Evolutionary conservation across 495 filamentous ascomycete species (phyloP), one percentile per base, ranked within the genome.

Genomic region (Durotheca rogersii): DNA sequence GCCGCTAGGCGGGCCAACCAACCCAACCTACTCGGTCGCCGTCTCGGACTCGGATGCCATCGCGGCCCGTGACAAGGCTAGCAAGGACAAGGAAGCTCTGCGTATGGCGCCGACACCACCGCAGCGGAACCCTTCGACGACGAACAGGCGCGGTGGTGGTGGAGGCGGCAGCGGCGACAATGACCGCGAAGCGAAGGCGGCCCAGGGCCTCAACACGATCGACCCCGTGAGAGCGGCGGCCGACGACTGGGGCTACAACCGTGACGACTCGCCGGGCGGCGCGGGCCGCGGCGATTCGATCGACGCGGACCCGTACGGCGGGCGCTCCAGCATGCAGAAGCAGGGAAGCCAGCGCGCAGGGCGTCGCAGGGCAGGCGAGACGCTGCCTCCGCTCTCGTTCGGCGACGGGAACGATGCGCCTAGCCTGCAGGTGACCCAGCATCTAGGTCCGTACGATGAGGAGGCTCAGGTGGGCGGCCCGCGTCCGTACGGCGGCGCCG

Each of bases 21-120:
- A 90, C 60, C 89, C 89, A 0, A 67, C 74, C 4, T 94, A 90
- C 67, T 81, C 79, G 27, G 89, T 94, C n/a, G 63, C 81, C 5
- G 78, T 94, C 42, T 68, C 80, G 2, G 83, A 90, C 42, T 72
- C 77, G 2, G 76, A 81, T 20, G 85, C 87, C 6, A 71, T 76
- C 16, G 62, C 73, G 4, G 77, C 82, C 37, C 76, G 84, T 30
- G 75, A 80, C 3, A 79, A 82, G 35, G 81, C 80, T 20, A 73
- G 73, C 10, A 71, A 77, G 40, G 77, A 78, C 6, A 88, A 87
- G 52, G 79, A 84, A 51, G 80, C 66, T 9, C 79, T 75, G 45
- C 80, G 84, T 14, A 70, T 91, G 31, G 74, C 83, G 36, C 82
- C 75, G 25, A 69, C 66, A 32, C 53, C 49, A 15, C 42, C 39